Conservation (phyloP, 257 asterid genomes). For the Plantago major region DNA sequence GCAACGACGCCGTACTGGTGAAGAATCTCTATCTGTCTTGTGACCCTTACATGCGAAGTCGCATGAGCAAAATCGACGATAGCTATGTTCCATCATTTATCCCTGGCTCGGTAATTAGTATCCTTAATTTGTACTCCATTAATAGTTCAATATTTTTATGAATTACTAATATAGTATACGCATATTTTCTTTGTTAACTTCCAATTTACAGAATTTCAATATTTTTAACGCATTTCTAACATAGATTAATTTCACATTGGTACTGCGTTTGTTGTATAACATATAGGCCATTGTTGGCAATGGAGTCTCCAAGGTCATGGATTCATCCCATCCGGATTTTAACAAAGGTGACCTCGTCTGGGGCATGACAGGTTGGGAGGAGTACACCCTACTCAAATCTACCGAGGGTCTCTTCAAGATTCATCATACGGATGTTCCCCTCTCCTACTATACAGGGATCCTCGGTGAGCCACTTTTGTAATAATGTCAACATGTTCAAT, state of each 20-base stretch:
- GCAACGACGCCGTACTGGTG: background rate
- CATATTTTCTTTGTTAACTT: no score
- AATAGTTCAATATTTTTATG: no score
- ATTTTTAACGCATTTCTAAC: no score
- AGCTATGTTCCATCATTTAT: background rate
- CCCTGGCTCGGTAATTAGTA: background rate
- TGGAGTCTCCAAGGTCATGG: constrained; percentile 50
- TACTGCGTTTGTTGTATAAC: no score
- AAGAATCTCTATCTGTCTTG: background rate
- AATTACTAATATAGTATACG: no score
- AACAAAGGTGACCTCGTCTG: constrained; percentile 47
- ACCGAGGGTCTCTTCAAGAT: constrained; percentile 33
- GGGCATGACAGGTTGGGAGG: constrained; percentile 61
- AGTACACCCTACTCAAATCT: constrained; percentile 37
- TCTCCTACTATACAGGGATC: background rate
- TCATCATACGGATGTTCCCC: constrained; percentile 10
- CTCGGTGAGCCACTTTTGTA: background rate
- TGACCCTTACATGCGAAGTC: constrained; percentile 1
- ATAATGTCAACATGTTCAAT: background rate
- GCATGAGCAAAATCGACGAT: background rate
- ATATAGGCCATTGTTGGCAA: constrained; percentile 36
- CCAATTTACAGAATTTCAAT: no score
- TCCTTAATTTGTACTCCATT: no score
- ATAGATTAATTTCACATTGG: no score
- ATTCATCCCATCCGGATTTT: constrained; percentile 49